Evolutionary conservation across 345 rosid species (phyloP).

Genomic region (Rhizophora mangle): DNA sequence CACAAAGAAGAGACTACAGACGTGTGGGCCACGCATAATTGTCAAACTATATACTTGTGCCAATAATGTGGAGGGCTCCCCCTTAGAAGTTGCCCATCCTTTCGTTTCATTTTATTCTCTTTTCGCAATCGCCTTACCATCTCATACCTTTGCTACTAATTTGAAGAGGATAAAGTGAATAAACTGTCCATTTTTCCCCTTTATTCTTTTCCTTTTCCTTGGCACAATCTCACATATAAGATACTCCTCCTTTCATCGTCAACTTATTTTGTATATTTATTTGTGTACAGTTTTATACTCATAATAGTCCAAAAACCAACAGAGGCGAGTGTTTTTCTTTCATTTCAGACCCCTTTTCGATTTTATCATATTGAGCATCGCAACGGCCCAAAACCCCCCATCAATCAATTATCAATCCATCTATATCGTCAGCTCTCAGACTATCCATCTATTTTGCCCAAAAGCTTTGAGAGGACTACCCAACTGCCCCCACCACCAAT

Average conservation of each 20-base stretch:
- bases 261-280: too few species aligned
- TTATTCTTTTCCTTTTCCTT: too few species aligned
- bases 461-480: conserved; percentile 18
- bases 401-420: conserved; percentile 17
- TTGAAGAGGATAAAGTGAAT: too few species aligned
- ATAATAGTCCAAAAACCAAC: too few species aligned
- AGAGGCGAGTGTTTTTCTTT: too few species aligned
- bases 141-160: too few species aligned
- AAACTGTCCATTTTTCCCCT: background rate
- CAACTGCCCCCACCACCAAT: conserved; percentile 33
- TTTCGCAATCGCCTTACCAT: background rate
- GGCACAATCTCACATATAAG: too few species aligned
- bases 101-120: background rate
- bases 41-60: background rate
- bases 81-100: conserved; percentile 18
- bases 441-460: conserved; percentile 3
- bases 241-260: too few species aligned
- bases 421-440: too few species aligned
- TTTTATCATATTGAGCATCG: conserved; percentile 1
- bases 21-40: background rate
- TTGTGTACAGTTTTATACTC: too few species aligned
- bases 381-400: conserved; percentile 13
- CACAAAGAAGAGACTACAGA: background rate
- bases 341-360: too few species aligned
- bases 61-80: conserved; percentile 14